phyloP scores from a whole-genome alignment of 176 grass and related monocot species.

The Panicum miliaceum region DNA sequence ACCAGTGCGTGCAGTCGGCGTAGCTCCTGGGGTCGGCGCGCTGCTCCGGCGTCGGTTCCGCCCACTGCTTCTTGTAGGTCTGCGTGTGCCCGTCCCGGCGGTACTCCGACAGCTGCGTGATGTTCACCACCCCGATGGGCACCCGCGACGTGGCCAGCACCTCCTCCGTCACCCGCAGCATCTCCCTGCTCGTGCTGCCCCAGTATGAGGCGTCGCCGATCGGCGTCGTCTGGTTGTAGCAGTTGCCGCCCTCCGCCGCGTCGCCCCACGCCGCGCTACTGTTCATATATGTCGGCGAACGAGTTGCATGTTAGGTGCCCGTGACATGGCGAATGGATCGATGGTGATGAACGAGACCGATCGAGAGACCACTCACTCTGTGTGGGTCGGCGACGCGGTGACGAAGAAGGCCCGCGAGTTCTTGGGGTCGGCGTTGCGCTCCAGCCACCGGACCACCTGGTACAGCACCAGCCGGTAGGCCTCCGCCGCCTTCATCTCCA shows the following conservation, averaged over 20 bases:
- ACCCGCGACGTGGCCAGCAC: constrained; percentile 52
- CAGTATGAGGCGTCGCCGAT: constrained; percentile 43
- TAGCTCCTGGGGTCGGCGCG: constrained; percentile 58
- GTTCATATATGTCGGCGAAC: neutral
- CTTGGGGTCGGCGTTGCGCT: constrained; percentile 55
- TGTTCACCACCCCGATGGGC: constrained; percentile 62
- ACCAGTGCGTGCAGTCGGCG: constrained; percentile 83
- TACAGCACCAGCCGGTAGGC: constrained; percentile 58
- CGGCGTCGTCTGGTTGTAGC: constrained; percentile 59
- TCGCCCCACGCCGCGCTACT: constrained; percentile 61
- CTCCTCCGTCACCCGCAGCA: constrained; percentile 52
- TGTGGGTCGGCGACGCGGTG: constrained; percentile 63
- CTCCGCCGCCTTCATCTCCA: constrained; percentile 53
- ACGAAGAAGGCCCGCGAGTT: constrained; percentile 71
- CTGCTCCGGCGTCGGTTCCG: constrained; percentile 53
- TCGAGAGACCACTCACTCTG: too few relatives aligned
- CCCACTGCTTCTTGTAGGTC: constrained; percentile 57
- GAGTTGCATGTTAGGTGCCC: neutral
- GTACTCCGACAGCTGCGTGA: constrained; percentile 68
- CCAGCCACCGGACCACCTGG: constrained; percentile 61
- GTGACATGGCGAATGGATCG: too few relatives aligned
- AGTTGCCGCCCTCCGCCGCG: constrained; percentile 48
- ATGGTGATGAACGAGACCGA: too few relatives aligned
- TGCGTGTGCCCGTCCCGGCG: constrained; percentile 66
- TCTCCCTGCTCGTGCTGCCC: constrained; percentile 47